Evolutionary conservation across 345 rosid species (phyloP).

Genomic region (Leavenworthia alabamica): DNA sequence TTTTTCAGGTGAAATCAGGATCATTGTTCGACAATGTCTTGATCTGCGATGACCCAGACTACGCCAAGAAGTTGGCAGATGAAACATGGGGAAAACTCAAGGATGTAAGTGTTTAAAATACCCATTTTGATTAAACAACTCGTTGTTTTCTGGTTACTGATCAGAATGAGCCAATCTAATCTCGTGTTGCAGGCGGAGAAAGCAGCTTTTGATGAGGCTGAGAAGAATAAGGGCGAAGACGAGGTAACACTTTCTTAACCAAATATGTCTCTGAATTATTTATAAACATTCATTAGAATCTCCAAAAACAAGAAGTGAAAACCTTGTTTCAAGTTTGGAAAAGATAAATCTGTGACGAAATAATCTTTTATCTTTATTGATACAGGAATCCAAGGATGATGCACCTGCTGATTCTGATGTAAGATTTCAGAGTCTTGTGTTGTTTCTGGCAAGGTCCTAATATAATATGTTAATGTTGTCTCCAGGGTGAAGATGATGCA

Average conservation of each 20-base stretch:
- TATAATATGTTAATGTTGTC: neutral
- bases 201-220: conserved; percentile 93
- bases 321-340: neutral
- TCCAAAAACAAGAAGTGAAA: neutral
- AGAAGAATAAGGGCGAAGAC: conserved; percentile 67
- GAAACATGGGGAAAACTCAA: conserved; percentile 88
- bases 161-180: neutral
- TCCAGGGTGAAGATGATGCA: conserved; percentile 38
- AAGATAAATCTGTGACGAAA: conserved; percentile 39
- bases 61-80: conserved; percentile 72
- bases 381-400: conserved; percentile 64
- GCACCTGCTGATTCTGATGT: conserved; percentile 70
- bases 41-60: conserved; percentile 60
- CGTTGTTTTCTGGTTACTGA: conserved; percentile 6
- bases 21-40: conserved; percentile 81
- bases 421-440: neutral
- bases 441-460: neutral
- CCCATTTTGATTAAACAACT: neutral
- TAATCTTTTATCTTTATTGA: conserved; percentile 32
- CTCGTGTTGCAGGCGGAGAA: conserved; percentile 71
- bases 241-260: conserved; percentile 50
- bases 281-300: neutral
- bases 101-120: conserved; percentile 50
- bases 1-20: conserved; percentile 67
- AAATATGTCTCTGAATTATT: conserved; percentile 27